Base-by-base conservation (phyloP, 805 yeast genomes). In the Wickerhamomyces rabaulensis region DNA sequence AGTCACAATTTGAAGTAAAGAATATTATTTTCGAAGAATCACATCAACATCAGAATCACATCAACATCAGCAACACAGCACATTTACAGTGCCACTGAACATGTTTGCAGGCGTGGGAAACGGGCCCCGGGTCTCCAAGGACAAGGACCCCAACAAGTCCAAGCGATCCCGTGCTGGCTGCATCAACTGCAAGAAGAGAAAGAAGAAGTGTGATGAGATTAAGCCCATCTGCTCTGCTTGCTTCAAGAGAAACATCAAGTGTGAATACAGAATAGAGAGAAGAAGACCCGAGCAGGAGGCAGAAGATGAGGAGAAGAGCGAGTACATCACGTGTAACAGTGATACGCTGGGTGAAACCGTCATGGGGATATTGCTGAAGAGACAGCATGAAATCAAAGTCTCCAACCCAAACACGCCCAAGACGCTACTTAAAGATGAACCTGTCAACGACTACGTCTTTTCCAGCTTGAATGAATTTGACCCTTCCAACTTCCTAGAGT, bases 151-250 rank as follows among this genome's bases (percentile, higher is more conserved):
- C 6, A n/a, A n/a, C 4, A 36, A 36, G 39, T 5, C 23, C 2
- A 36, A 19, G 13, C 20, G 74, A 10, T 70, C 75, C 0, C 63
- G 65, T 39, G 47, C 51, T 19, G 76, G 76, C 0, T 73, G 77
- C 46, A 40, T 58, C 7, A 61, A 60, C 43, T 75, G 80, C 52
- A 63, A 73, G 42, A 62, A 59, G 49, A 63, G 71, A 52, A 75
- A 74, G 64, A 75, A 74, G 56, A 75, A 74, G 46, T 75, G 80
- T 58, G 79, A 75, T 56, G 75, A 75, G 53, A 55, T 52, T 9
- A 68, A 65, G 46, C 80, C 80, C 1, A 60, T 65, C 3, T 75
- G 80, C 54, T 70, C 74, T 1, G 55, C 66, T n/a, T 75, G 80
- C 44, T 37, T 48, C 31, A 64, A 61, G 46, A 59, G 62, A 42